These are phyloP conservation scores for Plasmodium fragile DNA, from an alignment of 169 alveolate species.

Conservation along the genomic window DNA sequence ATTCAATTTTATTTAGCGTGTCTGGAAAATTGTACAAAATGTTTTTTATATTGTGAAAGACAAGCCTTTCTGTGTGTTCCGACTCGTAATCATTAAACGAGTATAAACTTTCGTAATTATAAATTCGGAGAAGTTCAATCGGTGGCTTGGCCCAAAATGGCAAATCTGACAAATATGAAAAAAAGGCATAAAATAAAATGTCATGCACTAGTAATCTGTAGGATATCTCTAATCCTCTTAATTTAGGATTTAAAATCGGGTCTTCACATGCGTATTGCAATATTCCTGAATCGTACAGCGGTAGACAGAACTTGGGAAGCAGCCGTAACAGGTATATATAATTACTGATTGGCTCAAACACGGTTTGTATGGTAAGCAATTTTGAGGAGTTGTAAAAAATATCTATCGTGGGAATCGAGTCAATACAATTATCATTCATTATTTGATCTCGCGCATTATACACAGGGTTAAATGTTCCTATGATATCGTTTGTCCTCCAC, in stretches of 20 bases:
- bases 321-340: constrained; percentile 74
- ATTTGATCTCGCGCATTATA: constrained; percentile 67
- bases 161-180: constrained; percentile 81
- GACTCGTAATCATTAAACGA: constrained; percentile 80
- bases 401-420: constrained; percentile 80
- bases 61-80: constrained; percentile 80
- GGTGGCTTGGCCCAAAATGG: constrained; percentile 86
- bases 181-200: constrained; percentile 78
- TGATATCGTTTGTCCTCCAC: constrained; percentile 34
- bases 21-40: constrained; percentile 77
- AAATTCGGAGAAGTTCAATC: constrained; percentile 75
- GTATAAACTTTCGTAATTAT: constrained; percentile 79
- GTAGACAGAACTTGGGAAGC: constrained; percentile 81
- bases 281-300: constrained; percentile 81
- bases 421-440: constrained; percentile 55
- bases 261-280: constrained; percentile 84
- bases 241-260: constrained; percentile 75
- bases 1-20: constrained; percentile 77
- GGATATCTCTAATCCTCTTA: constrained; percentile 82
- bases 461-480: constrained; percentile 64
- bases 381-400: constrained; percentile 78
- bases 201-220: constrained; percentile 82
- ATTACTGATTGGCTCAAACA: constrained; percentile 54
- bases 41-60: constrained; percentile 77
- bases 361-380: constrained; percentile 68